These are phyloP conservation scores for Pythium aristosporum DNA, from an alignment of 352 stramenopile genomes.

Conservation along the genomic window DNA sequence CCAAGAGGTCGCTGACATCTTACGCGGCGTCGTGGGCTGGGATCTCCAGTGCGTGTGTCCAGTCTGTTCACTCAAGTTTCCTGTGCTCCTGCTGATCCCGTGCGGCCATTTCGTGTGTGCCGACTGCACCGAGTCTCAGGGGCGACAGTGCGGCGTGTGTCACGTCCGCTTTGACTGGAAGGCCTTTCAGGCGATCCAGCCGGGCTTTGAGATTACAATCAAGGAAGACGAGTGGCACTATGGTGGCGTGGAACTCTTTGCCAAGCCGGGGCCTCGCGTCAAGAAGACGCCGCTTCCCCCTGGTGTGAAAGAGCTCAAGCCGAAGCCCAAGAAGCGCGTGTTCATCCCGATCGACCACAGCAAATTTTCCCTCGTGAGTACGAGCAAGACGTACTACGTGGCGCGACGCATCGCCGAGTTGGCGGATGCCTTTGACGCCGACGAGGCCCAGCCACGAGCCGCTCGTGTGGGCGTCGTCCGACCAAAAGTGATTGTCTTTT, in stretches of 20 bases:
- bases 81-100: constrained; percentile 89
- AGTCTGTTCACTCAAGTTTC: constrained; percentile 76
- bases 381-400: constrained; percentile 75
- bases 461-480: no score
- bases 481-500: constrained; percentile 83
- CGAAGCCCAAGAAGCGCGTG: background rate
- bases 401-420: constrained; percentile 62
- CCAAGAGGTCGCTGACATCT: constrained; percentile 42
- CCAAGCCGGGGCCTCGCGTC: background rate
- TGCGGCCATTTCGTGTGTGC: constrained; percentile 92
- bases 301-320: constrained; percentile 12
- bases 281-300: constrained; percentile 4
- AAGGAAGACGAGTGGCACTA: constrained; percentile 33
- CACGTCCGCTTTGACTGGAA: constrained; percentile 73
- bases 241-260: constrained; percentile 1
- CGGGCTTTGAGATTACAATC: constrained; percentile 69
- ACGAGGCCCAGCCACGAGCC: constrained; percentile 23
- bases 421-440: constrained; percentile 35
- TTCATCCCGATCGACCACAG: constrained; percentile 28
- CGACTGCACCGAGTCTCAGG: constrained; percentile 86
- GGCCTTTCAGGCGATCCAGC: constrained; percentile 86
- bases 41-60: constrained; percentile 65
- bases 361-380: constrained; percentile 40
- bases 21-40: constrained; percentile 45
- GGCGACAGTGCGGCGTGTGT: constrained; percentile 57